Evolutionary conservation across 163 green algal genomes (phyloP).

Genomic region (Prototheca wickerhamii): DNA sequence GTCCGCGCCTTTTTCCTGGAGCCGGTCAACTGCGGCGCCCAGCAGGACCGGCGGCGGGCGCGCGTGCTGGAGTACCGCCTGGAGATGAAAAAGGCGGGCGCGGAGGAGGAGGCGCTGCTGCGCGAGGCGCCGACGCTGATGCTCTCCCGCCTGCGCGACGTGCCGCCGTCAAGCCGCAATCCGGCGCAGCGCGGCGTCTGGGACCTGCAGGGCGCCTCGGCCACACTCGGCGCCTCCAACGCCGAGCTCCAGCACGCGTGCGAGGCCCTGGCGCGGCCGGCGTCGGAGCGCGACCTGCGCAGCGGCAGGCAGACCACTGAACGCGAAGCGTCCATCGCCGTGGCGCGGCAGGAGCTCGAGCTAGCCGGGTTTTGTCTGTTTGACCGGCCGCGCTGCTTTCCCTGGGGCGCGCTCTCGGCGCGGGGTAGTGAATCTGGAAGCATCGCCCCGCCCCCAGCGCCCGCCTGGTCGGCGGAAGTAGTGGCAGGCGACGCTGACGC

Average conservation of each 20-base stretch:
- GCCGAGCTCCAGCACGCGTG: background rate
- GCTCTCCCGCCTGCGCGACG: constrained; percentile 14
- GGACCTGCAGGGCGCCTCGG: background rate
- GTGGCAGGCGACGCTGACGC: too few species aligned
- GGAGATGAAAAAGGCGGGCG: constrained; percentile 13
- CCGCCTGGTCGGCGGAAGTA: too few species aligned
- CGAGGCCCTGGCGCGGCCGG: too few species aligned
- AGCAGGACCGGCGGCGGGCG: constrained; percentile 6
- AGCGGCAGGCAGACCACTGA: too few species aligned
- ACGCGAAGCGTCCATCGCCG: too few species aligned
- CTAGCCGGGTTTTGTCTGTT: too few species aligned
- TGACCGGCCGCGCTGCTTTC: too few species aligned
- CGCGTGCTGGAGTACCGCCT: constrained; percentile 4
- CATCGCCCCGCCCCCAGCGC: too few species aligned
- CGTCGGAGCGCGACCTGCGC: too few species aligned
- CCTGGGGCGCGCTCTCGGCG: too few species aligned
- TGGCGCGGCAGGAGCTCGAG: background rate
- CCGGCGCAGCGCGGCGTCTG: background rate
- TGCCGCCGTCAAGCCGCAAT: background rate
- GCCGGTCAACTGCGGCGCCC: background rate
- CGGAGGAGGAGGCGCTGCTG: constrained; percentile 10
- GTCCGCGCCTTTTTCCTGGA: constrained; percentile 10
- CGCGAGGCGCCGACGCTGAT: constrained; percentile 4
- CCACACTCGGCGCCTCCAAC: background rate
- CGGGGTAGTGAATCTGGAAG: too few species aligned